A percentile compares a stretch with the other conserved stretches of the same genome.
phyloP scores from a whole-genome alignment of 148 eudicot genomes.

The Amaranthus cruentus region DNA sequence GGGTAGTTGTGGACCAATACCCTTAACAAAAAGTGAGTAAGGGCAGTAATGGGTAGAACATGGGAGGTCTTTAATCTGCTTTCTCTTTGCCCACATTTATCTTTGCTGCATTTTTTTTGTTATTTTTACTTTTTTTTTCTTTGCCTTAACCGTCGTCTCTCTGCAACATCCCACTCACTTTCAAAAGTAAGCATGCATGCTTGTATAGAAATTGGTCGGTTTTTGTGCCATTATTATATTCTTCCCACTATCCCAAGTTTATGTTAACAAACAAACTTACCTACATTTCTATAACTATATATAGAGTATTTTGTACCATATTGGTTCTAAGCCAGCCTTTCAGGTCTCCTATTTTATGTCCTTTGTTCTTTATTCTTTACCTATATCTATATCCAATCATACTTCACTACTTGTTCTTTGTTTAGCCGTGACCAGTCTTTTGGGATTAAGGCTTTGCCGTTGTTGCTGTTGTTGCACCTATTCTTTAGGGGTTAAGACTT shows the following conservation, averaged over 20 bases:
- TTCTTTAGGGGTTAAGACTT: neutral
- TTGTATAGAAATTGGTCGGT: constrained; percentile 22
- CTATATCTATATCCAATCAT: neutral
- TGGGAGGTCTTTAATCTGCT: constrained; percentile 23
- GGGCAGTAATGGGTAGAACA: constrained; percentile 29
- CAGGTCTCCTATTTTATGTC: constrained; percentile 10
- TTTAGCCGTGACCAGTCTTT: too few species aligned
- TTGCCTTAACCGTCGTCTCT: constrained; percentile 20
- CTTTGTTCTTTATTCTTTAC: constrained; percentile 20
- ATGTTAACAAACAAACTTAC: neutral
- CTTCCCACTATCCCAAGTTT: constrained; percentile 19
- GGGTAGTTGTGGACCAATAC: constrained; percentile 20
- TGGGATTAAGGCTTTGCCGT: neutral
- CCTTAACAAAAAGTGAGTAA: constrained; percentile 15
- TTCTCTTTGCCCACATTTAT: constrained; percentile 10
- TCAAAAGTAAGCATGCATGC: constrained; percentile 36
- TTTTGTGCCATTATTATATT: constrained; percentile 24
- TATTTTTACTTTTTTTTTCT: neutral
- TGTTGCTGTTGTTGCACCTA: neutral
- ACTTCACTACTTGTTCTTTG: constrained; percentile 9
- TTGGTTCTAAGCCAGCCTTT: constrained; percentile 17
- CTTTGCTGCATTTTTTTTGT: neutral
- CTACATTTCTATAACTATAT: constrained; percentile 5
- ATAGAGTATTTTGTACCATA: neutral
- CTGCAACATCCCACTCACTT: constrained; percentile 32